Evolutionary conservation across 1,284 basidiomycete genomes (phyloP), one percentile per base, ranked within the genome.

Genomic region (Bjerkandera adusta): DNA sequence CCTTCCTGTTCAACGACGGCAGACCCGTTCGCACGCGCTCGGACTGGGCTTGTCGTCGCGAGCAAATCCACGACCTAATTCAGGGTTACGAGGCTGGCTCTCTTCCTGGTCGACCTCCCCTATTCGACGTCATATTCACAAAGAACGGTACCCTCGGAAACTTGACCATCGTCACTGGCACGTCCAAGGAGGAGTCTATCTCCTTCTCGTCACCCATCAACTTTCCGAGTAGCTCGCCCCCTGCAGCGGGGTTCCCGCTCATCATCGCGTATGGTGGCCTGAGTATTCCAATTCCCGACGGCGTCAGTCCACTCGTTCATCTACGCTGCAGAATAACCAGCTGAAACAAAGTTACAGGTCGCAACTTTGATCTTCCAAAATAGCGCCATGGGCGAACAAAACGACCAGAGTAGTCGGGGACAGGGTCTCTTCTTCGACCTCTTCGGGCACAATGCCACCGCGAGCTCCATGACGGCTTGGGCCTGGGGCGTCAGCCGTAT

Each of bases 401-500:
- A 66, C 47, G 62, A 65, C 52, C 47, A 53, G 5, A 61, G 58
- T 29, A 76, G 73, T 57, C 71, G 77, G 20, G 77, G 77, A 5
- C 54, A 66, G 33, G 78, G 79, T 33, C 70, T 73, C 44, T 81
- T 81, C 68, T 81, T 72, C 65, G 63, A 68, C 29, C 65, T 81
- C 18, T 81, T 71, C 57, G 77, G 77, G 12, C 57, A 53, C 37
- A 57, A 56, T 48, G 68, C 70, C 36, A 70, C 68, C 29, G 77
- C 77, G 1, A 64, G 65, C 47, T 72, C 76, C 6, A 72, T 79
- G 72, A 74, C 67, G 7, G 77, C 77, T 0, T 80, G 77, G 77
- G 71, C 72, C 1, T 80, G 77, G 77, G 77, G 72, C 47, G 69
- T 77, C 43, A 69, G 69, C 50, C 72, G 76, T 35, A 72, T 81